phyloP scores from a whole-genome alignment of 2,329 filamentous ascomycete genomes.

The Dichotomopilus funicola region DNA sequence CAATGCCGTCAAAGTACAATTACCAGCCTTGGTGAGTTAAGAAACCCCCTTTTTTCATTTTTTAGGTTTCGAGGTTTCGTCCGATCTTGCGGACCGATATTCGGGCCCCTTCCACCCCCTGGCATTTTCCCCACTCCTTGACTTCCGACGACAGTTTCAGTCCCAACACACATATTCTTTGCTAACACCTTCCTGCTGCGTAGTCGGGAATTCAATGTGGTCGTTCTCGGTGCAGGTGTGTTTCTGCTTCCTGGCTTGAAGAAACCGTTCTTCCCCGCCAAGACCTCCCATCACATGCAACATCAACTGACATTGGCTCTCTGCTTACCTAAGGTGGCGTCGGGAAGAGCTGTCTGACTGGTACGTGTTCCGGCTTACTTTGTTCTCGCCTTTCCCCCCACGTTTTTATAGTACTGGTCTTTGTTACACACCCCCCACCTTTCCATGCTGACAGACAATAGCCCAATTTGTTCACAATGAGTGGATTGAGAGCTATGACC shows the following conservation, averaged over 20 bases:
- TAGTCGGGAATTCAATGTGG: conserved; percentile 75
- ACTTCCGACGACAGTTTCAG: neutral
- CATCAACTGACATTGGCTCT: conserved; percentile 28
- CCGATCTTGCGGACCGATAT: neutral
- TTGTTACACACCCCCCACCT: neutral
- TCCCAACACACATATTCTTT: neutral
- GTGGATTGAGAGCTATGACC: conserved; percentile 84
- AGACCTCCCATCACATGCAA: conserved; percentile 21
- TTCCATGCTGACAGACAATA: conserved; percentile 31
- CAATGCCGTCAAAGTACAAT: conserved; percentile 23
- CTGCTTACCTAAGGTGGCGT: conserved; percentile 60
- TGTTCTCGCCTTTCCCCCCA: neutral
- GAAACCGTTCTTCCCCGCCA: conserved; percentile 14
- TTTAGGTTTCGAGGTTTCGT: neutral
- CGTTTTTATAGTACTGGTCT: neutral
- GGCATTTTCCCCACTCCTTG: neutral
- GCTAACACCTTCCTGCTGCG: conserved; percentile 14
- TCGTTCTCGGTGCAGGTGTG: conserved; percentile 71
- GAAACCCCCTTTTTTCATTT: neutral
- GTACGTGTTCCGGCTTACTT: conserved; percentile 40
- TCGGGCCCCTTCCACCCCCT: neutral
- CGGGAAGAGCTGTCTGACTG: conserved; percentile 86
- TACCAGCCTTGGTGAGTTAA: conserved; percentile 25
- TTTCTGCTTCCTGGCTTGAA: conserved; percentile 2
- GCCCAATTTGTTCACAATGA: conserved; percentile 92